Evolutionary conservation across 2,329 filamentous ascomycete genomes (phyloP).

Genomic region (Periconia macrospinosa): DNA sequence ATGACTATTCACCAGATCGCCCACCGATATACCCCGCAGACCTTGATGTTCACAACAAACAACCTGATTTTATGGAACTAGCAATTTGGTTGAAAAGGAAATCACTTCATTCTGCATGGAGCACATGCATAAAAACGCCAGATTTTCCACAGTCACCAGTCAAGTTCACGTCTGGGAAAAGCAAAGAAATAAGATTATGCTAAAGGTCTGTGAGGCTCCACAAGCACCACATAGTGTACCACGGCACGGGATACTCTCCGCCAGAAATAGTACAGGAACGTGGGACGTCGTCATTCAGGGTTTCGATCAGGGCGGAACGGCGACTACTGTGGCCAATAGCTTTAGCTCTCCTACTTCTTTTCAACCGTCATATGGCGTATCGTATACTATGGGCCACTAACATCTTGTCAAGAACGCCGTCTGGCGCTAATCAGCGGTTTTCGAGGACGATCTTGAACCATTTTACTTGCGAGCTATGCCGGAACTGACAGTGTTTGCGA

Average conservation of each 20-base stretch:
- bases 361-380: constrained; percentile 5
- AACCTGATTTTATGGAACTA: no score
- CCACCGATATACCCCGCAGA: background rate
- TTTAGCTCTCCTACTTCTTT: constrained; percentile 3
- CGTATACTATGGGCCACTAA: constrained; percentile 1
- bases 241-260: background rate
- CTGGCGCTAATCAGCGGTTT: constrained; percentile 2
- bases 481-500: constrained; percentile 11
- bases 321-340: constrained; percentile 12
- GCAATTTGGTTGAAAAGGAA: no score
- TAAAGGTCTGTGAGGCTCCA: background rate
- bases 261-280: background rate
- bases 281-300: constrained; percentile 1
- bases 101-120: no score
- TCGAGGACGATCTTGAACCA: constrained; percentile 7
- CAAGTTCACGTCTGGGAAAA: no score
- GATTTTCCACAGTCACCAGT: no score
- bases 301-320: constrained; percentile 8
- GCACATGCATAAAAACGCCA: no score
- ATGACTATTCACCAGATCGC: background rate
- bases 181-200: no score
- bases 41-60: no score
- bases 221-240: background rate
- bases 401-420: constrained; percentile 3
- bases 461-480: constrained; percentile 2